Base-by-base conservation (phyloP, 805 yeast genomes). In the Nakazawaea peltata region DNA sequence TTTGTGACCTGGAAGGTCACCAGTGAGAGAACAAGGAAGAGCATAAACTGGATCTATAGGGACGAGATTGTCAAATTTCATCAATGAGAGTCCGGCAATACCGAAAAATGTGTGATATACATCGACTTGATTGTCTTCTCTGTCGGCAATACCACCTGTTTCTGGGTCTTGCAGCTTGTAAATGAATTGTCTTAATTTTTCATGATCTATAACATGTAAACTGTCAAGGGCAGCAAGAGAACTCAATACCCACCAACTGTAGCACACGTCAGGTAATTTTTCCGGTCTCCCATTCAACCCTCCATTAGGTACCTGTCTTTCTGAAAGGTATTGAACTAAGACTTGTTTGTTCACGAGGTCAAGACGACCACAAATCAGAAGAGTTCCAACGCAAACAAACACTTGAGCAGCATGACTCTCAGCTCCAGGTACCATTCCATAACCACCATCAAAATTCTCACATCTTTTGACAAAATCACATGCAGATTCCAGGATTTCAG, bases 201-300 rank as follows among this genome's bases (percentile, higher is more conserved):
- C 67, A 19, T 63, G 65, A 49, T 85, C 80, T n/a, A 92, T 81
- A 87, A 95, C 87, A 44, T 82, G 71, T 14, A 77, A 54, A 42
- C 71, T 76, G 0, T 62, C 72, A 15, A 90, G 63, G 25, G 85
- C 77, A 0, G 81, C 69, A 39, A 88, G 57, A 2, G 86, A 70
- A 2, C 94, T 80, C 16, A 87, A 54, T 8, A 87, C 94, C 99
- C 99, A 92, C 95, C 97, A 92, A 47, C 92, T 78, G 54, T 92
- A 92, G 53, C 99, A 92, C n/a, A 85, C 95, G 56, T 92, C 99
- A 0, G 97, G 95, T 14, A 86, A 60, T 53, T 92, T 92, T 40
- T 92, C 95, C 0, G 97, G 96, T 33, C 99, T 70, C 1, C 99
- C 99, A 51, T 92, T 92, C 37, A 92, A 65, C 0, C 99, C 99